Conservation (phyloP, 2,329 filamentous ascomycete genomes). For the Ciborinia camelliae region DNA sequence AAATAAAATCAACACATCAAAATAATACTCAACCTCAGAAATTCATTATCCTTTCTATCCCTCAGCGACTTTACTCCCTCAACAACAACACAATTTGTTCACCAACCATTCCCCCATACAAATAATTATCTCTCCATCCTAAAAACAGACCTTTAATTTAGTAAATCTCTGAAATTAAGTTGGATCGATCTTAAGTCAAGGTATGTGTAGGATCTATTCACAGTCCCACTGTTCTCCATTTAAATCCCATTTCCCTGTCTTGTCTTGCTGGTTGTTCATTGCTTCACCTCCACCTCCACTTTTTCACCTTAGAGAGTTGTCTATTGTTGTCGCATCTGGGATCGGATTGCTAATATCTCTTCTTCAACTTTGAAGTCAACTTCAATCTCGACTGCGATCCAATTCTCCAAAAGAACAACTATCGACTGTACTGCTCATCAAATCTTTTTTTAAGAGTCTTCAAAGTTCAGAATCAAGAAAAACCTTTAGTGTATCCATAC, state of each 20-base stretch:
- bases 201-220: slow-evolving; percentile 22
- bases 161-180: slow-evolving; percentile 1
- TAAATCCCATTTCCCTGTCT: not conserved
- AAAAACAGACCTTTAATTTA: slow-evolving; percentile 5
- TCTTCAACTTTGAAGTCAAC: slow-evolving; percentile 20
- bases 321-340: slow-evolving; percentile 1
- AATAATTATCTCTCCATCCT: slow-evolving; percentile 4
- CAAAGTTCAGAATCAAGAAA: not conserved
- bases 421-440: not conserved
- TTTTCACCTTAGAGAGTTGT: not conserved
- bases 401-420: not conserved
- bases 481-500: slow-evolving; percentile 28
- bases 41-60: not conserved
- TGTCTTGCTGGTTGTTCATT: not conserved
- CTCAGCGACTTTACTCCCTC: slow-evolving; percentile 4
- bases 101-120: slow-evolving; percentile 18
- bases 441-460: slow-evolving; percentile 6
- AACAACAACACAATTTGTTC: slow-evolving; percentile 9
- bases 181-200: slow-evolving; percentile 25
- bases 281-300: not conserved
- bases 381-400: slow-evolving; percentile 6
- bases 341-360: slow-evolving; percentile 27
- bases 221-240: slow-evolving; percentile 9
- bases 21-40: not conserved
- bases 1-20: slow-evolving; percentile 7